Evolutionary conservation across 306 rosid genomes (phyloP).

Genomic region (Vigna mungo): DNA sequence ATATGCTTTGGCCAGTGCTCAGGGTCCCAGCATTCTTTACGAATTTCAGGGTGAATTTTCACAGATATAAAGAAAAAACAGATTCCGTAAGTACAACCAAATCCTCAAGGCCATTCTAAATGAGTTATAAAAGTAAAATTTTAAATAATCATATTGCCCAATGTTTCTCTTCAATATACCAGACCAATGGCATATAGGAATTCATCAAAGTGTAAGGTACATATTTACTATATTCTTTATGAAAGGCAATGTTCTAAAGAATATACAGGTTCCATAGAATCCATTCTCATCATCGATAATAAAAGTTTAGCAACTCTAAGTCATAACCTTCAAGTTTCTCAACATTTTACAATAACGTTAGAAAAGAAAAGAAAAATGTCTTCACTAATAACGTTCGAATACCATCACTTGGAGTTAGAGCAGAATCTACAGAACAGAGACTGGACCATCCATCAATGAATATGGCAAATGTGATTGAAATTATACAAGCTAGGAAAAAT

Average conservation of each 20-base stretch:
- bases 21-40: conserved; percentile 86
- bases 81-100: neutral
- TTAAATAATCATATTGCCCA: conserved; percentile 4
- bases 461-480: conserved; percentile 12
- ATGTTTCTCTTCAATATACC: conserved; percentile 24
- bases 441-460: neutral
- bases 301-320: too few species aligned
- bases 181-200: neutral
- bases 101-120: conserved; percentile 27
- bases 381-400: conserved; percentile 1
- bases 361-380: neutral
- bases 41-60: conserved; percentile 74
- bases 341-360: conserved; percentile 15
- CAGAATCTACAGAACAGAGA: neutral
- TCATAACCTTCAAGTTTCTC: too few species aligned
- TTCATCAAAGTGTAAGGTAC: neutral
- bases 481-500: conserved; percentile 2
- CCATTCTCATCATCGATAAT: too few species aligned
- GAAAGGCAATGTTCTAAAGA: too few species aligned
- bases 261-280: too few species aligned
- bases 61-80: conserved; percentile 51
- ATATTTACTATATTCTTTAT: too few species aligned
- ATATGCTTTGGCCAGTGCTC: conserved; percentile 94
- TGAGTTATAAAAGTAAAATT: conserved; percentile 27
- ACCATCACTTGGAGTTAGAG: neutral